phyloP scores from a whole-genome alignment of 169 alveolate genomes.

The Plasmodium reichenowi region DNA sequence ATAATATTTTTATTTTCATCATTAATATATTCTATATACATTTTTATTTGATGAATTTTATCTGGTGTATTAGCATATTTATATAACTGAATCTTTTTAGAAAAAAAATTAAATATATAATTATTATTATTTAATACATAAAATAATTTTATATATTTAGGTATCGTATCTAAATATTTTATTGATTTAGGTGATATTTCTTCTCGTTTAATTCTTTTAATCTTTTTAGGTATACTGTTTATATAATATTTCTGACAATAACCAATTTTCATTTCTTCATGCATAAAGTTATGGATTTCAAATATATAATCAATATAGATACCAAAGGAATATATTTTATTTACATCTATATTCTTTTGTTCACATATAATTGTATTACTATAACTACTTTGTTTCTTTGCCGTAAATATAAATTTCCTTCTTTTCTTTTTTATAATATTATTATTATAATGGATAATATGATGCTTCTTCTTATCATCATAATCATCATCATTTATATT shows the following conservation, averaged over 20 bases:
- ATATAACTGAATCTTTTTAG: slow-evolving; percentile 37
- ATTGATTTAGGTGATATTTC: slow-evolving; percentile 16
- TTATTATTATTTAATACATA: slow-evolving; percentile 10
- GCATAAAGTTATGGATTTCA: slow-evolving; percentile 36
- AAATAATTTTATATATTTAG: slow-evolving; percentile 27
- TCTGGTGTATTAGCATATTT: slow-evolving; percentile 11
- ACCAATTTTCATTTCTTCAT: slow-evolving; percentile 29
- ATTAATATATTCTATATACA: slow-evolving; percentile 39
- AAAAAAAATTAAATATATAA: slow-evolving; percentile 45
- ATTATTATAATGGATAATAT: too few species aligned
- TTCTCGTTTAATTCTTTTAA: slow-evolving; percentile 40
- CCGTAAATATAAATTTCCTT: slow-evolving; percentile 15
- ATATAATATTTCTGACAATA: slow-evolving; percentile 38
- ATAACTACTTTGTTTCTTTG: slow-evolving; percentile 43
- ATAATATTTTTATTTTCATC: slow-evolving; percentile 46
- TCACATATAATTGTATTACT: slow-evolving; percentile 66
- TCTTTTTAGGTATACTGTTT: slow-evolving; percentile 27
- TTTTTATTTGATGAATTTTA: slow-evolving; percentile 5
- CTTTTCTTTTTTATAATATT: neutral
- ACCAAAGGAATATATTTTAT: slow-evolving; percentile 40
- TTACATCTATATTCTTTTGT: slow-evolving; percentile 42
- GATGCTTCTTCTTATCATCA: too few species aligned
- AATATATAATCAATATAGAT: slow-evolving; percentile 42
- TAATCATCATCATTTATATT: too few species aligned
- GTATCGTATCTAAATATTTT: slow-evolving; percentile 27